A percentile compares a stretch with the other conserved stretches of the same genome.
phyloP scores from a whole-genome alignment of 225 moss, liverwort and hornwort genomes.

The Pleurozium schreberi region DNA sequence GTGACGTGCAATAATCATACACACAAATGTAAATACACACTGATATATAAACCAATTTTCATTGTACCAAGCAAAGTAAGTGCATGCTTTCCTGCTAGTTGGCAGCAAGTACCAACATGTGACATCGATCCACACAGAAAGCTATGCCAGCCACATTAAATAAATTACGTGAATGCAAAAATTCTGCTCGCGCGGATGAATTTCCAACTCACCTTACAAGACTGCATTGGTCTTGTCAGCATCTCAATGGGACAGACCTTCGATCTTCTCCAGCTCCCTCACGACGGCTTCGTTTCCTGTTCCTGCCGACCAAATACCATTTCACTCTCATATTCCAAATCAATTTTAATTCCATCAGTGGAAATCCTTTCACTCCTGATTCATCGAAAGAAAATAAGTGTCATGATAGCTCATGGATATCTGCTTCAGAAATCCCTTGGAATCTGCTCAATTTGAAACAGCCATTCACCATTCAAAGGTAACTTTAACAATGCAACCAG shows the following conservation, averaged over 20 bases:
- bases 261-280: constrained; percentile 51
- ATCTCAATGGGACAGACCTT: constrained; percentile 32
- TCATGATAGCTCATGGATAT: neutral
- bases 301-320: neutral
- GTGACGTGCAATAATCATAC: neutral
- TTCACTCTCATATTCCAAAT: neutral
- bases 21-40: neutral
- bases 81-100: neutral
- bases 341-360: neutral
- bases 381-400: neutral
- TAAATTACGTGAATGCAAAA: neutral
- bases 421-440: neutral
- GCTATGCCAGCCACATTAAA: neutral
- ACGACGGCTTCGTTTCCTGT: constrained; percentile 41
- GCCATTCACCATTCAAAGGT: neutral
- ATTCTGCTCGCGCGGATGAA: neutral
- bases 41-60: neutral
- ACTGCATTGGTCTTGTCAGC: constrained; percentile 36
- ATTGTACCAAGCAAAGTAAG: neutral
- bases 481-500: neutral
- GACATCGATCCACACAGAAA: neutral
- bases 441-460: neutral
- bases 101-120: neutral
- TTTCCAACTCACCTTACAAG: constrained; percentile 36
- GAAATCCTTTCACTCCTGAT: neutral